Evolutionary conservation across 2,329 filamentous ascomycete genomes (phyloP), one percentile per base, ranked within the genome.

Genomic region (Alternaria sp.): DNA sequence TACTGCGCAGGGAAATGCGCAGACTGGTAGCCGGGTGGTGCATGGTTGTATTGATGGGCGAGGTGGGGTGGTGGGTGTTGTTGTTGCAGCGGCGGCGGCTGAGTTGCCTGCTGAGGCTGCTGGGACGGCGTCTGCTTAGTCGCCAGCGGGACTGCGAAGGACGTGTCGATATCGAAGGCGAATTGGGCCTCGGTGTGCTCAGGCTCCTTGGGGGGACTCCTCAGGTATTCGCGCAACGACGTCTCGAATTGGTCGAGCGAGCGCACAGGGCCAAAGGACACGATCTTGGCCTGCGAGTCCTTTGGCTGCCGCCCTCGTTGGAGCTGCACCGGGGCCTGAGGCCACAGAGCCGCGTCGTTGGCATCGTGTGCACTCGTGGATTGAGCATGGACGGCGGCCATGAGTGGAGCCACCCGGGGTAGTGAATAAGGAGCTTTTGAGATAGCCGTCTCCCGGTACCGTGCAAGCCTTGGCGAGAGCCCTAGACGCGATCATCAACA

Each of bases 151-250:
- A 80, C 78, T 49, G 75, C 60, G 65, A 81, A 81, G 61, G 64
- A 72, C 23, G 79, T 72, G 60, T 76, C 77, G 23, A 75, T 76
- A 77, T 78, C 80, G 58, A 81, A 78, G 60, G 73, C 75, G 20
- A 81, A 66, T 67, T 80, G 78, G 59, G 77, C 78, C 51, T 79
- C 76, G 53, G 77, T 77, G 65, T 80, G 78, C 60, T 80, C 79
- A 26, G 78, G 78, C 49, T 76, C 55, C 8, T 78, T 75, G 33
- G 73, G 73, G 51, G 77, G 77, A 58, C 70, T 68, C 44, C 66
- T 59, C 20, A 81, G 72, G 61, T 80, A 80, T 12, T 74, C 70
- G 61, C 73, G 74, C 63, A 81, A 65, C n/a, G 74, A 71, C 43
- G 73, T 61, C 68, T 81, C 77, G 66, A 81, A 78, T 26, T 79